Evolutionary conservation across 441 rosid genomes (phyloP), one percentile per base, ranked within the genome.

Genomic region (Theobroma grandiflorum): DNA sequence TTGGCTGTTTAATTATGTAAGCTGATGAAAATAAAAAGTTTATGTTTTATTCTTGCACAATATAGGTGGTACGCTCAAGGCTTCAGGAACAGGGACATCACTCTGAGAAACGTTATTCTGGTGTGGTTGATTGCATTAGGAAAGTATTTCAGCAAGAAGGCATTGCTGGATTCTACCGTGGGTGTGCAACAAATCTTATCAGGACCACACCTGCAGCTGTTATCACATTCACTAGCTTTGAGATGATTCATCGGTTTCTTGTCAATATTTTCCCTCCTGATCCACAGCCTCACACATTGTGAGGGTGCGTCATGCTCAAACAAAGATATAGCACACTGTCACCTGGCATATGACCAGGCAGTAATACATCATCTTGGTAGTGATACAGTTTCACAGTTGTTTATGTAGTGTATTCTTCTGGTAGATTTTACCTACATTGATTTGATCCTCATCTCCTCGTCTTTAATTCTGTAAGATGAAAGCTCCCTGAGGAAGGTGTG

Each of bases 11-110:
- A 38, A 31, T 22, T 8, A 22, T 42, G 45, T 31, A 59, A 20
- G 76, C 50, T 50, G 18, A 72, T 20, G 59, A 9, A 37, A 75
- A 16, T 62, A 70, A 42, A 68, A 53, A 22, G 22, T 10, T 22
- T 22, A 10, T 18, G 50, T 4, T 61, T 55, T 40, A 15, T 61
- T 78, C 38, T 79, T 52, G 59, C 57, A 73, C 22, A 45, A 49
- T 69, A 16, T 65, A 88, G 95, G 93, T 91, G 52, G 92, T 91
- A 31, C 72, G 95, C 18, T 86, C 95, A 18, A 88, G 93, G 86
- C 93, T 91, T 53, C 93, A 91, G 82, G 95, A 90, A 78, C 95
- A 91, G 83, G 93, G 95, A 18, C 88, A 83, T 81, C 92, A 87
- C 76, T 85, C 91, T 33, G 95, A 90, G 87, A 90, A 90, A 85